Evolutionary conservation across 176 grass and related monocot genomes (phyloP).

Genomic region (Sorghum bicolor): Sorghum_bicolor_NCBIv3 NC_012879.2:1921001-1921500

Average conservation of each 20-base stretch:
- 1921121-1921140: constrained; percentile 5
- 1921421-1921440: not conserved
- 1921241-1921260: not conserved
- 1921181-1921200: not conserved
- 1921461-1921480: not conserved
- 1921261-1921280: not conserved
- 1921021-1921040: not conserved
- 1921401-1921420: not conserved
- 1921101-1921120: not conserved
- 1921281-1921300: not conserved
- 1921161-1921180: not conserved
- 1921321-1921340: not conserved
- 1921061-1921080: not conserved
- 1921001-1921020: not conserved
- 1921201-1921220: not conserved
- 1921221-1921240: not conserved
- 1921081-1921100: not conserved
- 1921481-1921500: not conserved
- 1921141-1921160: not conserved
- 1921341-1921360: constrained; percentile 14
- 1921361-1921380: not conserved
- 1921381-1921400: not conserved
- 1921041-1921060: not conserved
- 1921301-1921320: too few species aligned
- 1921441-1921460: not conserved